phyloP scores from a whole-genome alignment of 129 eudicot genomes.

The Heracleum sosnowskyi region DNA sequence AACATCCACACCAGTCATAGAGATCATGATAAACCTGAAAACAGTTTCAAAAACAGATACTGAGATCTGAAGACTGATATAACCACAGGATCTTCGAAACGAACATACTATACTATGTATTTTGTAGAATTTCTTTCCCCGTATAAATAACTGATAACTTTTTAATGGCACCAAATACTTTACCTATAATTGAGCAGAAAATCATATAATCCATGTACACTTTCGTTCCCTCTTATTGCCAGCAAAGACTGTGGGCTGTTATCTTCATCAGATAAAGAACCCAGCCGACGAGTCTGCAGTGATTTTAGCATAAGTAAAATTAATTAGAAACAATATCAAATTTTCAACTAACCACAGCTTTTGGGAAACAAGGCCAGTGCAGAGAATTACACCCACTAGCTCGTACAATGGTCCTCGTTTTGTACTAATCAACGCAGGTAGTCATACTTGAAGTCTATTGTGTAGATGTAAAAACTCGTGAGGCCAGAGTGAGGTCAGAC shows the following conservation, averaged over 20 bases:
- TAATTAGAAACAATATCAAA: not conserved
- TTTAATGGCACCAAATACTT: slow-evolving; percentile 3
- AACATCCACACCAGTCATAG: slow-evolving; percentile 63
- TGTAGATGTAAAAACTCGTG: not conserved
- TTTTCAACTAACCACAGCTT: not conserved
- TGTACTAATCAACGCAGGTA: not conserved
- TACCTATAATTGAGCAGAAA: slow-evolving; percentile 81
- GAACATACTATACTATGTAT: not conserved
- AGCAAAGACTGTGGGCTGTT: slow-evolving; percentile 75
- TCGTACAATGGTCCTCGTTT: not conserved
- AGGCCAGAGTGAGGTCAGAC: not conserved
- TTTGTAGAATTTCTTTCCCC: not conserved
- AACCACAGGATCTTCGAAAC: not conserved
- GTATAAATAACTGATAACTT: not conserved
- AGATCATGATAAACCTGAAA: slow-evolving; percentile 29
- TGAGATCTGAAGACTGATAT: slow-evolving; percentile 1
- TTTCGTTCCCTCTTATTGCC: slow-evolving; percentile 46
- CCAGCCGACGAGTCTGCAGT: slow-evolving; percentile 54
- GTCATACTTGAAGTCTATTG: not conserved
- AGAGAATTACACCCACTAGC: not conserved
- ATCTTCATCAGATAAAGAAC: slow-evolving; percentile 56
- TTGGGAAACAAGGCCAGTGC: not conserved
- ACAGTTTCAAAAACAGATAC: slow-evolving; percentile 11
- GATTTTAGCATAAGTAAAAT: not conserved
- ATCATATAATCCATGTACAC: slow-evolving; percentile 75